Evolutionary conservation across 2,329 filamentous ascomycete genomes (phyloP).

Genomic region (Incumbomyces delicatus): DNA sequence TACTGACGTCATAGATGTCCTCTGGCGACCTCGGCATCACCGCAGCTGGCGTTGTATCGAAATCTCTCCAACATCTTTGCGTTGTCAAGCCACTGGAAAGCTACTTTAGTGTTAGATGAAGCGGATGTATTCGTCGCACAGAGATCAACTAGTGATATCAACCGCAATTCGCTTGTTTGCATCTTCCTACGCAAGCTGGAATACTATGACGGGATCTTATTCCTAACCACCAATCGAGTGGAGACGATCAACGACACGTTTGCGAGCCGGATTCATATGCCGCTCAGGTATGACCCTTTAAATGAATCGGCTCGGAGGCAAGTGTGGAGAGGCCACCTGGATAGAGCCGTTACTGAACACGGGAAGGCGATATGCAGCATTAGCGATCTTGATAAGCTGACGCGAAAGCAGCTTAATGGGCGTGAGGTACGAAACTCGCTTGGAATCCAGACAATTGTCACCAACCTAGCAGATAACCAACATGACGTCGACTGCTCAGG

Average conservation of each 20-base stretch:
- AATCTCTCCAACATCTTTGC: slow-evolving; percentile 1
- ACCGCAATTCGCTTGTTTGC: slow-evolving; percentile 10
- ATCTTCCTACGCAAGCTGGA: slow-evolving; percentile 20
- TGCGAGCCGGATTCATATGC: slow-evolving; percentile 23
- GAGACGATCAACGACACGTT: slow-evolving; percentile 27
- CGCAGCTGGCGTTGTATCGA: neutral
- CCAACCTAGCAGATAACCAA: slow-evolving; percentile 3
- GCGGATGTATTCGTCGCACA: slow-evolving; percentile 9
- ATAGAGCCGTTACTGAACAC: neutral
- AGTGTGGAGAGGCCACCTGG: slow-evolving; percentile 19
- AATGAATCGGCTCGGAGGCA: slow-evolving; percentile 34
- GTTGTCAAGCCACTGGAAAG: slow-evolving; percentile 8
- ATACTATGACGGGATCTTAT: slow-evolving; percentile 24
- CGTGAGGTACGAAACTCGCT: neutral
- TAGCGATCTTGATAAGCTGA: slow-evolving; percentile 12
- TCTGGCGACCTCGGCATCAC: slow-evolving; percentile 25
- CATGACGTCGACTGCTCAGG: too few species aligned
- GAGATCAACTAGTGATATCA: slow-evolving; percentile 5
- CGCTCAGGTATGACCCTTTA: slow-evolving; percentile 17
- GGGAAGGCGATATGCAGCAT: neutral
- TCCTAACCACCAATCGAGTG: slow-evolving; percentile 26
- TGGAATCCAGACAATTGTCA: neutral
- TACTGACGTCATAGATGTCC: slow-evolving; percentile 3
- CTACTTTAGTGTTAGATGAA: slow-evolving; percentile 13
- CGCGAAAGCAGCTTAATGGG: slow-evolving; percentile 19